A percentile compares a stretch with the other conserved stretches of the same genome.
Evolutionary conservation across 2,329 filamentous ascomycete species (phyloP).

Genomic region (Fusarium nisikadoi): DNA sequence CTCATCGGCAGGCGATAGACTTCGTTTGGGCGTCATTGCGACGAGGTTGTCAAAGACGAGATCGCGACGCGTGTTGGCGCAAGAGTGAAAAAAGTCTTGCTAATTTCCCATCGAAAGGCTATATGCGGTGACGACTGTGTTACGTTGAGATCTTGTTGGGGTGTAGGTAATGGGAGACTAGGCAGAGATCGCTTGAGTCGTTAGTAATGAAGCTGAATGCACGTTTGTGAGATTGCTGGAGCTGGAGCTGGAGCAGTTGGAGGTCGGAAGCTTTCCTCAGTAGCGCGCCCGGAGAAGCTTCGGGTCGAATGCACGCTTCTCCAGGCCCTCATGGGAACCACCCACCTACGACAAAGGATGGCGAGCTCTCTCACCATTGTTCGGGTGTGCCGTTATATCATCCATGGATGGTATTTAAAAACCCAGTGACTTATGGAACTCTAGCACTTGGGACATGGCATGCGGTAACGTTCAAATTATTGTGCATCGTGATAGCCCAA

Average conservation of each 20-base stretch:
- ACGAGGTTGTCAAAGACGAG: neutral
- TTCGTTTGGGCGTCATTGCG: conserved; percentile 53
- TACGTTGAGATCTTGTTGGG: neutral
- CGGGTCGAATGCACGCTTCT: conserved; percentile 16
- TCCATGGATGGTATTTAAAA: neutral
- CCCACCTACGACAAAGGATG: neutral
- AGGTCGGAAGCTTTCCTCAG: conserved; percentile 3
- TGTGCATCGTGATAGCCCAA: neutral
- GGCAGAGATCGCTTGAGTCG: neutral
- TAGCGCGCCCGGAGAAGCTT: conserved; percentile 30
- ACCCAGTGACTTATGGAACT: neutral
- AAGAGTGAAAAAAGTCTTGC: neutral
- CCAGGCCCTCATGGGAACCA: neutral
- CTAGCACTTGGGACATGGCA: neutral
- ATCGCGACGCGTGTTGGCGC: neutral
- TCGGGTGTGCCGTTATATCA: neutral
- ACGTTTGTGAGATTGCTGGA: neutral
- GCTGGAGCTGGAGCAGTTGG: neutral
- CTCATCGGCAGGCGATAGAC: conserved; percentile 46
- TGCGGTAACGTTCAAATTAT: neutral
- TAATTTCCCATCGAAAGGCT: conserved; percentile 8
- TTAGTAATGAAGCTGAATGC: conserved; percentile 1
- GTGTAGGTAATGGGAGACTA: neutral
- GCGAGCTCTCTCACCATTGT: neutral
- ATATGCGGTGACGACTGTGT: neutral